These are phyloP conservation scores for Colletotrichum musae DNA, from an alignment of 2,329 filamentous ascomycete species.

Conservation along the genomic window DNA sequence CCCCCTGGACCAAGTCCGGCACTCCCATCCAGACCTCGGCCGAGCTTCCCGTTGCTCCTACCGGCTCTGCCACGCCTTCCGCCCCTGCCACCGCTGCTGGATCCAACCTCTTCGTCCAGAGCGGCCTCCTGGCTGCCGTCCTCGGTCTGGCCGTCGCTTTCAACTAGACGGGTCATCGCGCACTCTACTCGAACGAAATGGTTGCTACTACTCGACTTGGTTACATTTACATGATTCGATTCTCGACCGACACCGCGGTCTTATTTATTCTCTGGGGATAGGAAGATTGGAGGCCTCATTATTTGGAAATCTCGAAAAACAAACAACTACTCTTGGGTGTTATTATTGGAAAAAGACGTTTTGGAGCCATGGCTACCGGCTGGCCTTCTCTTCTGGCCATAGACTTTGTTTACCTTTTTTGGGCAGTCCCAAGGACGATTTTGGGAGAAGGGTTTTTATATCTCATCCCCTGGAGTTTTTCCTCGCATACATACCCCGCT, in stretches of 20 bases:
- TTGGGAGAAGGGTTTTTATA: slow-evolving; percentile 32
- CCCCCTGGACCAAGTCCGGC: slow-evolving; percentile 45
- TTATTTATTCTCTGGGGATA: slow-evolving; percentile 46
- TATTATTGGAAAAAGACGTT: slow-evolving; percentile 17
- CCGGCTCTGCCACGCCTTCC: slow-evolving; percentile 30
- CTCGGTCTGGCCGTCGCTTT: slow-evolving; percentile 57
- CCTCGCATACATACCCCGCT: slow-evolving; percentile 31
- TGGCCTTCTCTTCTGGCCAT: slow-evolving; percentile 41
- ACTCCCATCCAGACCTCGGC: slow-evolving; percentile 41
- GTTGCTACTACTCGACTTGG: slow-evolving; percentile 12
- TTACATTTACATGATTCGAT: slow-evolving; percentile 40
- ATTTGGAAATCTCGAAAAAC: slow-evolving; percentile 21
- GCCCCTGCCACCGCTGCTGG: slow-evolving; percentile 53
- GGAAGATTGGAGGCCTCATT: slow-evolving; percentile 45
- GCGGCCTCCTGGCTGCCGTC: slow-evolving; percentile 56
- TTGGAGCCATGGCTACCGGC: slow-evolving; percentile 38
- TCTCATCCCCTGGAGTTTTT: slow-evolving; percentile 28
- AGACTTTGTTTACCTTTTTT: slow-evolving; percentile 18
- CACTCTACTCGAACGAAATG: slow-evolving; percentile 47
- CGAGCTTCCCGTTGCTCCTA: slow-evolving; percentile 27
- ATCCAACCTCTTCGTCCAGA: slow-evolving; percentile 53
- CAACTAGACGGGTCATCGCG: slow-evolving; percentile 41
- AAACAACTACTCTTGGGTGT: slow-evolving; percentile 18
- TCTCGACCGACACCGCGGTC: slow-evolving; percentile 34
- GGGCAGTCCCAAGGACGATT: slow-evolving; percentile 11